A percentile compares a stretch with the other conserved stretches of the same genome.
Evolutionary conservation across 371 early-diverging fungal genomes (phyloP).

Genomic region (Furculomyces boomerangus): DNA sequence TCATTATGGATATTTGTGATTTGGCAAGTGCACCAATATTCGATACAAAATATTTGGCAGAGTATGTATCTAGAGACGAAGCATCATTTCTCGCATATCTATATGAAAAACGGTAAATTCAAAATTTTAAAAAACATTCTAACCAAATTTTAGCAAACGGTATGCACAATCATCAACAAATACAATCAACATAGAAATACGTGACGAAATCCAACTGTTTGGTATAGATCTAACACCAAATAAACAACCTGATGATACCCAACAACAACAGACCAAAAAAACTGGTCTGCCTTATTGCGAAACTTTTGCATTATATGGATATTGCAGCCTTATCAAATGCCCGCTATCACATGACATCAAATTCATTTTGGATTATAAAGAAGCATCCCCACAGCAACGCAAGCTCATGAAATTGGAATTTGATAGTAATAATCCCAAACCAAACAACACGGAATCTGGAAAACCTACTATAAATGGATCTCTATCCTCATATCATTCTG

Average conservation of each 20-base stretch:
- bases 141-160: neutral
- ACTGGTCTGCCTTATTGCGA: slow-evolving; percentile 31
- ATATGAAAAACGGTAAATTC: slow-evolving; percentile 30
- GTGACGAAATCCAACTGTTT: too few relatives aligned
- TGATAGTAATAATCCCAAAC: neutral
- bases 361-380: slow-evolving; percentile 40
- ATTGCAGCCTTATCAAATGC: slow-evolving; percentile 42
- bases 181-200: too few relatives aligned
- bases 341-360: slow-evolving; percentile 56
- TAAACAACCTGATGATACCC: too few relatives aligned
- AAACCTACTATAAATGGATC: neutral
- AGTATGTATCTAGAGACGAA: slow-evolving; percentile 35
- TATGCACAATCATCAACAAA: neutral
- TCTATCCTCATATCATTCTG: slow-evolving; percentile 41
- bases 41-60: slow-evolving; percentile 78
- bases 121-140: too few relatives aligned
- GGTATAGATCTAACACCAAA: too few relatives aligned
- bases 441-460: neutral
- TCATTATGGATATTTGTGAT: slow-evolving; percentile 47
- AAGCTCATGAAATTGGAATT: neutral
- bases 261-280: too few relatives aligned
- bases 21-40: slow-evolving; percentile 70
- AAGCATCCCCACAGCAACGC: slow-evolving; percentile 8
- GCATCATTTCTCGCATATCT: slow-evolving; percentile 60
- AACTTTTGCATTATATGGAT: slow-evolving; percentile 52